Conservation (phyloP, 352 stramenopile genomes). For the Globisporangium takayamanum region DNA sequence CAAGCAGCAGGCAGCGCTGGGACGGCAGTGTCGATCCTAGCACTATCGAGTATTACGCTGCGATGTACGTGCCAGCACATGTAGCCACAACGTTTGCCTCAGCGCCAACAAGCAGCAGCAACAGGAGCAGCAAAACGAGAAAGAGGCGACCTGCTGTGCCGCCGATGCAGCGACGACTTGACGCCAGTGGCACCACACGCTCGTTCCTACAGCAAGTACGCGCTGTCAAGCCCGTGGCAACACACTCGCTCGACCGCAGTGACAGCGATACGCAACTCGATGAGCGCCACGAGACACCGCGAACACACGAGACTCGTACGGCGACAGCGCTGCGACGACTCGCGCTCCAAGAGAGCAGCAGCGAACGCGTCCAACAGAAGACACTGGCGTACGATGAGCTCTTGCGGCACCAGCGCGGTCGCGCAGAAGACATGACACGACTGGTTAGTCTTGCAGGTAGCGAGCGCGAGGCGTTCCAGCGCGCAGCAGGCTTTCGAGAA, state of each 20-base stretch:
- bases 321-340: background rate
- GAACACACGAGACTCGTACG: background rate
- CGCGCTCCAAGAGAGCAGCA: slow-evolving; percentile 6
- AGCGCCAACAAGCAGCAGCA: too few relatives aligned
- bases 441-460: slow-evolving; percentile 3
- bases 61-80: background rate
- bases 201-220: background rate
- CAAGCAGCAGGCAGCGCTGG: background rate
- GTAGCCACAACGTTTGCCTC: background rate
- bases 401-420: slow-evolving; percentile 24
- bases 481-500: slow-evolving; percentile 23
- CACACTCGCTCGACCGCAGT: background rate
- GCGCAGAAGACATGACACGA: slow-evolving; percentile 23
- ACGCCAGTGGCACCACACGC: background rate
- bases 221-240: background rate
- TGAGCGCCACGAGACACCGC: slow-evolving; percentile 7
- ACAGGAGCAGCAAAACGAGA: background rate
- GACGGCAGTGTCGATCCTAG: background rate
- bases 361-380: slow-evolving; percentile 7
- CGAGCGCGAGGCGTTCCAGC: slow-evolving; percentile 10
- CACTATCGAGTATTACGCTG: background rate
- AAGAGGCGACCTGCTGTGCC: background rate
- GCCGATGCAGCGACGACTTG: background rate
- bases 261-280: background rate
- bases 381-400: slow-evolving; percentile 36